These are phyloP conservation scores for Staphylotrichum tortipilum DNA, from an alignment of 495 filamentous ascomycete genomes.

Conservation along the genomic window DNA sequence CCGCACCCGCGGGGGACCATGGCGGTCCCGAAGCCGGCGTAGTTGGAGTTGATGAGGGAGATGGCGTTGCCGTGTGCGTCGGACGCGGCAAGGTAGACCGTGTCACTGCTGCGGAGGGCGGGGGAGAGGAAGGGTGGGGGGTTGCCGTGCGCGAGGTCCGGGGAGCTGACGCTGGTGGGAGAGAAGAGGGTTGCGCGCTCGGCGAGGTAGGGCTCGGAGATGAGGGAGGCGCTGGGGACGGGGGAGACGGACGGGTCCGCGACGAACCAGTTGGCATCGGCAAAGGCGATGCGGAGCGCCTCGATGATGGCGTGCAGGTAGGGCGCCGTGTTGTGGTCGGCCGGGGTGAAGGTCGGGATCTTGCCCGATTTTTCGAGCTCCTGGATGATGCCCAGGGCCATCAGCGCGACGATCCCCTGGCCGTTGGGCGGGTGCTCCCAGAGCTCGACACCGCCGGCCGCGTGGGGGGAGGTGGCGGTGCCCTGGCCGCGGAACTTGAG, in stretches of 20 bases:
- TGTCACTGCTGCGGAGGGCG: conserved; percentile 65
- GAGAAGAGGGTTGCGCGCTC: conserved; percentile 32
- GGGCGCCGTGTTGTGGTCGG: conserved; percentile 59
- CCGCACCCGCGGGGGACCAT: conserved; percentile 79
- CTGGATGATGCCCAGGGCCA: conserved; percentile 86
- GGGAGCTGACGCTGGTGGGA: conserved; percentile 12
- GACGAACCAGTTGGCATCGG: conserved; percentile 84
- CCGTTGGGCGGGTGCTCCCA: conserved; percentile 99
- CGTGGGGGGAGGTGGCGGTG: conserved; percentile 21
- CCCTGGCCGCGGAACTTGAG: conserved; percentile 66
- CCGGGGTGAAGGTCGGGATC: conserved; percentile 57
- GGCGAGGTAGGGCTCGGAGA: conserved; percentile 41
- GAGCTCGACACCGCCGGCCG: conserved; percentile 50
- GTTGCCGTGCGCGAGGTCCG: conserved; percentile 48
- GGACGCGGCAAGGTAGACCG: conserved; percentile 84
- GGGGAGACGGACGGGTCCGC: conserved; percentile 64
- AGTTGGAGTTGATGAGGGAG: conserved; percentile 95
- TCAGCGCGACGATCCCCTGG: conserved; percentile 89
- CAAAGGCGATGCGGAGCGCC: conserved; percentile 82
- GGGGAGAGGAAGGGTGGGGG: conserved; percentile 40
- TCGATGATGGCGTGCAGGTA: conserved; percentile 92
- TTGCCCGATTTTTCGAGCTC: conserved; percentile 64
- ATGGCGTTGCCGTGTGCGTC: conserved; percentile 80
- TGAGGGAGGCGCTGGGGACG: conserved; percentile 57
- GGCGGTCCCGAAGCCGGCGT: conserved; percentile 77